Conservation (phyloP, 129 eudicot species). For the Tagetes erecta region DNA sequence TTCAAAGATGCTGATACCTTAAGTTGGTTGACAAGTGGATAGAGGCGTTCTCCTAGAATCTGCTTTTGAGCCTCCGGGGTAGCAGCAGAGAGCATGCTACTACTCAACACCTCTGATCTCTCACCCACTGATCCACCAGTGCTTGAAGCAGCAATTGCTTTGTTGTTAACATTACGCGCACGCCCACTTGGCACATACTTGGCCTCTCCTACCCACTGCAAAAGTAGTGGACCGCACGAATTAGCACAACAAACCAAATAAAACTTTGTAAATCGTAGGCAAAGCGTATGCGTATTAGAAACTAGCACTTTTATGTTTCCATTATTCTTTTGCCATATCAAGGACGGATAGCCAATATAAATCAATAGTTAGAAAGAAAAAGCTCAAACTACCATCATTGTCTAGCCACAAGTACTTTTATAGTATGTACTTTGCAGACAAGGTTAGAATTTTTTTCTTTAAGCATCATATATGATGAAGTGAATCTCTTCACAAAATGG, state of each 20-base stretch:
- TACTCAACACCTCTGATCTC: slow-evolving; percentile 66
- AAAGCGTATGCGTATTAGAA: not conserved
- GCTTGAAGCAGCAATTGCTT: slow-evolving; percentile 37
- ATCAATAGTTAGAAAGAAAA: not conserved
- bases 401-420: not conserved
- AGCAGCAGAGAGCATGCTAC: slow-evolving; percentile 75
- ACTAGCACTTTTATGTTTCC: not conserved
- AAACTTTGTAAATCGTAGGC: not conserved
- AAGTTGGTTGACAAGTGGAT: slow-evolving; percentile 68
- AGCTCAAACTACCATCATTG: not conserved
- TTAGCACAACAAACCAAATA: slow-evolving; percentile 14
- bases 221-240: not conserved
- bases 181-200: slow-evolving; percentile 39
- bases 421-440: not conserved
- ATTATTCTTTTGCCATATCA: not conserved
- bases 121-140: slow-evolving; percentile 45
- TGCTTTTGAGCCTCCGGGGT: slow-evolving; percentile 70
- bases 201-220: slow-evolving; percentile 50
- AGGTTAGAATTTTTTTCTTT: not conserved
- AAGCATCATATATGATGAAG: not conserved
- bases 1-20: slow-evolving; percentile 41
- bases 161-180: slow-evolving; percentile 35
- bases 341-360: not conserved
- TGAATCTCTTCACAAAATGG: not conserved
- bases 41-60: slow-evolving; percentile 78